Percentiles rank a stretch among this genome's conserved stretches.
Evolutionary conservation across 495 filamentous ascomycete species (phyloP).

Genomic region (Aspergillus diversus): DNA sequence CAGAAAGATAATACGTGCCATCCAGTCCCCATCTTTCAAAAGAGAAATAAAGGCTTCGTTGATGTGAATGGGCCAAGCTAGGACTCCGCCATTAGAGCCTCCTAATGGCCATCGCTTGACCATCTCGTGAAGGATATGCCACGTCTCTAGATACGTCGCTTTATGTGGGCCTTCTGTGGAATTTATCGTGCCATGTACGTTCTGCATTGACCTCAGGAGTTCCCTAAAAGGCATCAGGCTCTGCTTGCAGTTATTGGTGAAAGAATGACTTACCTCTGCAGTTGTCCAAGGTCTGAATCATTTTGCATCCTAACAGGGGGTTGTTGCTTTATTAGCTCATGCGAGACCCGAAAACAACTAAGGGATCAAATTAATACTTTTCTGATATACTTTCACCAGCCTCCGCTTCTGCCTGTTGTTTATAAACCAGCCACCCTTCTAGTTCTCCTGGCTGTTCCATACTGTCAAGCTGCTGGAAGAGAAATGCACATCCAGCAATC

Average conservation of each 20-base stretch:
- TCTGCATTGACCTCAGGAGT: slow-evolving; percentile 29
- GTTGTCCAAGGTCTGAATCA: slow-evolving; percentile 16
- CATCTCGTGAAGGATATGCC: slow-evolving; percentile 34
- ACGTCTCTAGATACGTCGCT: slow-evolving; percentile 30
- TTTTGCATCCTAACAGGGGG: slow-evolving; percentile 12
- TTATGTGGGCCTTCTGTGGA: slow-evolving; percentile 19
- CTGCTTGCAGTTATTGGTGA: background rate
- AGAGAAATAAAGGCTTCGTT: slow-evolving; percentile 32
- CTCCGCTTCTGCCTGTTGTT: slow-evolving; percentile 12
- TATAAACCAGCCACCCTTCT: slow-evolving; percentile 34
- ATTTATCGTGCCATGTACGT: slow-evolving; percentile 27
- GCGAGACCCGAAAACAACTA: background rate
- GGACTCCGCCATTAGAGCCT: slow-evolving; percentile 36
- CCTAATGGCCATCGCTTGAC: slow-evolving; percentile 41
- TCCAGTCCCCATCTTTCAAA: slow-evolving; percentile 39
- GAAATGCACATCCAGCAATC: slow-evolving; percentile 39
- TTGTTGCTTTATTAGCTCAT: background rate
- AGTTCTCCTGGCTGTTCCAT: slow-evolving; percentile 31
- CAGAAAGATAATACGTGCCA: slow-evolving; percentile 42
- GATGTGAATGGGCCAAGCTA: slow-evolving; percentile 44
- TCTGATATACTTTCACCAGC: slow-evolving; percentile 20
- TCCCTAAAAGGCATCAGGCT: slow-evolving; percentile 19
- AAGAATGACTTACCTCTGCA: slow-evolving; percentile 23
- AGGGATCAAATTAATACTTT: slow-evolving; percentile 11
- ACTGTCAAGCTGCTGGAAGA: slow-evolving; percentile 34